These are phyloP conservation scores for Phlyctochytrium bullatum DNA, from an alignment of 192 early-diverging fungal species.

Conservation along the genomic window DNA sequence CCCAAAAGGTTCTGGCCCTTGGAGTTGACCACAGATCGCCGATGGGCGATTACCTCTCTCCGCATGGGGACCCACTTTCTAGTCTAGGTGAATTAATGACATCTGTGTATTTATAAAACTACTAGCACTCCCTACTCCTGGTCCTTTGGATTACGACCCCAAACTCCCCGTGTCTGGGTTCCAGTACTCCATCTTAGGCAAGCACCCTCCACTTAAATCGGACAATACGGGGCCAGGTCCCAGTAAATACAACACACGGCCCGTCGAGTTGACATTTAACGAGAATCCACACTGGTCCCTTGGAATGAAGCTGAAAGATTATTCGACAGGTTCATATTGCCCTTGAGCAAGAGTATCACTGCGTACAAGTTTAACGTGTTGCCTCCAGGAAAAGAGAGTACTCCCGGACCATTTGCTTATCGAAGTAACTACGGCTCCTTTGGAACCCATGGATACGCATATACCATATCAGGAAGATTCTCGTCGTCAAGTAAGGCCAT, in stretches of 20 bases:
- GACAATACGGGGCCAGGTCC: slow-evolving; percentile 43
- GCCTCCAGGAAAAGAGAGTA: slow-evolving; percentile 22
- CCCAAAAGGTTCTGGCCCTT: slow-evolving; percentile 4
- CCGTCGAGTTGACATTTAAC: slow-evolving; percentile 28
- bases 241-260: slow-evolving; percentile 33
- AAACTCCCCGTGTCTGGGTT: slow-evolving; percentile 40
- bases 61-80: slow-evolving; percentile 34
- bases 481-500: slow-evolving; percentile 1
- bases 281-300: slow-evolving; percentile 48
- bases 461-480: slow-evolving; percentile 42
- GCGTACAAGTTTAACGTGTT: background rate
- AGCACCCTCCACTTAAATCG: slow-evolving; percentile 23
- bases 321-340: slow-evolving; percentile 2
- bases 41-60: slow-evolving; percentile 49
- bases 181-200: slow-evolving; percentile 53
- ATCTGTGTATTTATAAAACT: background rate
- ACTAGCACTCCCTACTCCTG: slow-evolving; percentile 47
- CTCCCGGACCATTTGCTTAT: slow-evolving; percentile 44
- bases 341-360: background rate
- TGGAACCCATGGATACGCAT: slow-evolving; percentile 35
- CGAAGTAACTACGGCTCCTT: slow-evolving; percentile 17
- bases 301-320: slow-evolving; percentile 23
- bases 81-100: slow-evolving; percentile 28
- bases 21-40: slow-evolving; percentile 37
- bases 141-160: slow-evolving; percentile 45